phyloP scores from a whole-genome alignment of 2,329 filamentous ascomycete genomes.

The Orbilia blumenaviensis region DNA sequence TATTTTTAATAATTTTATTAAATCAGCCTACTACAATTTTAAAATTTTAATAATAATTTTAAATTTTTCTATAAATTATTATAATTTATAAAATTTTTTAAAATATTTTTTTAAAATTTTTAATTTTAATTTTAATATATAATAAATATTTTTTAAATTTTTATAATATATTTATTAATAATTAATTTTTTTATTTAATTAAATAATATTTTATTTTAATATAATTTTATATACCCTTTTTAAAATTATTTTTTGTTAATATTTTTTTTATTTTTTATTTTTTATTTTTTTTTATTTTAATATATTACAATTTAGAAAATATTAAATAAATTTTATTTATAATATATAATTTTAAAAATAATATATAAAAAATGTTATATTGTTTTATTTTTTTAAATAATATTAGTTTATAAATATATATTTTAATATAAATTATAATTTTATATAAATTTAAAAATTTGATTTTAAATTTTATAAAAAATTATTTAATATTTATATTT shows the following conservation, averaged over 20 bases:
- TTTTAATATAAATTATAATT: background rate
- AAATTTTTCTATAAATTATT: too few species aligned
- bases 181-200: background rate
- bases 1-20: too few species aligned
- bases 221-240: too few species aligned
- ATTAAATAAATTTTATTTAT: background rate
- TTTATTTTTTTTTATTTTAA: background rate
- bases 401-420: background rate
- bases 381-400: background rate
- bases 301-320: background rate
- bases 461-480: background rate
- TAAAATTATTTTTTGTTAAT: background rate
- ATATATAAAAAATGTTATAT: background rate
- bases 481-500: background rate
- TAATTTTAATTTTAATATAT: background rate
- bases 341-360: background rate
- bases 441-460: background rate
- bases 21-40: too few species aligned
- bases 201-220: background rate
- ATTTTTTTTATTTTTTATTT: background rate
- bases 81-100: too few species aligned
- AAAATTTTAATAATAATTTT: too few species aligned
- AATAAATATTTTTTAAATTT: background rate
- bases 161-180: background rate
- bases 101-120: background rate